Conservation (phyloP, 129 eudicot genomes). For the Flaveria brownii region DNA sequence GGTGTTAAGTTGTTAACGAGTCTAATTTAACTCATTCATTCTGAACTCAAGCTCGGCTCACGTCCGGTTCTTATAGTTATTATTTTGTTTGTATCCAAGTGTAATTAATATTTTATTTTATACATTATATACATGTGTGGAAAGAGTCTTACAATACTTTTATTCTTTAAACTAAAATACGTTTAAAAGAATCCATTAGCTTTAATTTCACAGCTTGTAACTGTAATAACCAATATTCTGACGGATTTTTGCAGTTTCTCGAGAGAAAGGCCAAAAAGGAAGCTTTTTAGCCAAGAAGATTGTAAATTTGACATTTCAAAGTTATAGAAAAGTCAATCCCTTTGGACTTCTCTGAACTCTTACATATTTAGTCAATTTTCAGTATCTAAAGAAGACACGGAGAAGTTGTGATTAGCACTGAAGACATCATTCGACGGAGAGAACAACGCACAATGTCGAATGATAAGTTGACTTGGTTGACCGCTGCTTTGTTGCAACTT, state of each 20-base stretch:
- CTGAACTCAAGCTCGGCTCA: no score
- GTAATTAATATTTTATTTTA: no score
- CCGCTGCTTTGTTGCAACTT: constrained; percentile 88
- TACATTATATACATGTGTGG: no score
- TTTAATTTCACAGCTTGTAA: constrained; percentile 96
- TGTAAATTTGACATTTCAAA: constrained; percentile 44
- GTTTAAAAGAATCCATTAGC: constrained; percentile 62
- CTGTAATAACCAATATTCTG: constrained; percentile 90
- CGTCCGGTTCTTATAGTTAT: no score
- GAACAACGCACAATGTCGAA: constrained; percentile 85
- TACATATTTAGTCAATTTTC: constrained; percentile 19
- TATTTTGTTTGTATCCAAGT: no score
- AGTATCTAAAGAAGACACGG: constrained; percentile 92
- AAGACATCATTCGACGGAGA: constrained; percentile 91
- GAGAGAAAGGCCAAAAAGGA: constrained; percentile 64
- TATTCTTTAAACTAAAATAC: no score
- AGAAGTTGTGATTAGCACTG: constrained; percentile 79
- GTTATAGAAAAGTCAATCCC: background rate
- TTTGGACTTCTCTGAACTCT: constrained; percentile 12
- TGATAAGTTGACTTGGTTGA: constrained; percentile 89
- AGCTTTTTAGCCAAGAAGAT: constrained; percentile 73
- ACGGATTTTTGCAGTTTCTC: constrained; percentile 79
- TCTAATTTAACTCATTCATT: no score
- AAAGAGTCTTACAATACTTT: no score
- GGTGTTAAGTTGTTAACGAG: no score